Conservation (phyloP, 345 rosid species). For the Pistacia vera region DNA sequence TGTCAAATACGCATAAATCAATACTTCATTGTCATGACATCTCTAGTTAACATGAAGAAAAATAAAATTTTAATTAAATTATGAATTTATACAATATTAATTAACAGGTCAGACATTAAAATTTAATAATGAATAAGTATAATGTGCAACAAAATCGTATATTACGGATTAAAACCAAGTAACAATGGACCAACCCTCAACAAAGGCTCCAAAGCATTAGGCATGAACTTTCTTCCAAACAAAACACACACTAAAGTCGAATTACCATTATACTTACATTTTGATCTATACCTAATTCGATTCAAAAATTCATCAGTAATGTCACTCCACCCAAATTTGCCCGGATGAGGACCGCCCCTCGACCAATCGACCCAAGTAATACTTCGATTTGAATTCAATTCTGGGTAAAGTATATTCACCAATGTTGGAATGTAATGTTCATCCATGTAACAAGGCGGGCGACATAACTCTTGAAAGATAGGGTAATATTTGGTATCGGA, state of each 20-base stretch:
- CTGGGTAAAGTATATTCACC: constrained; percentile 37
- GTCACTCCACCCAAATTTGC: constrained; percentile 43
- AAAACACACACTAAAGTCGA: constrained; percentile 40
- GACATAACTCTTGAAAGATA: constrained; percentile 44
- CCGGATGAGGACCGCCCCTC: constrained; percentile 62
- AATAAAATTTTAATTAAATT: too few species aligned
- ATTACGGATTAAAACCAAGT: constrained; percentile 47
- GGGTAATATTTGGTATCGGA: constrained; percentile 50
- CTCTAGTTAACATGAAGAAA: too few species aligned
- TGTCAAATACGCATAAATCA: too few species aligned
- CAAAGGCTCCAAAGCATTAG: constrained; percentile 54
- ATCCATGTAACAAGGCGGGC: constrained; percentile 62
- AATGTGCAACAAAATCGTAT: neutral
- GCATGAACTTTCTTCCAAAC: constrained; percentile 70
- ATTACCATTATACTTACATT: constrained; percentile 54
- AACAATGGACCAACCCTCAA: constrained; percentile 52
- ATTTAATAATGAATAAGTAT: neutral
- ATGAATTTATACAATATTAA: too few species aligned
- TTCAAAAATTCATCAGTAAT: constrained; percentile 56
- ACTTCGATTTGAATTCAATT: constrained; percentile 48
- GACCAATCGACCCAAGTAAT: constrained; percentile 82
- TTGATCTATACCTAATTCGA: constrained; percentile 35
- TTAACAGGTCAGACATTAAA: neutral
- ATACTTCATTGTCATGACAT: too few species aligned
- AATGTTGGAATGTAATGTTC: constrained; percentile 78